A percentile compares a stretch with the other conserved stretches of the same genome.
These are phyloP conservation scores for Scalesia atractyloides DNA, from an alignment of 129 eudicot genomes.

Conservation along the genomic window DNA sequence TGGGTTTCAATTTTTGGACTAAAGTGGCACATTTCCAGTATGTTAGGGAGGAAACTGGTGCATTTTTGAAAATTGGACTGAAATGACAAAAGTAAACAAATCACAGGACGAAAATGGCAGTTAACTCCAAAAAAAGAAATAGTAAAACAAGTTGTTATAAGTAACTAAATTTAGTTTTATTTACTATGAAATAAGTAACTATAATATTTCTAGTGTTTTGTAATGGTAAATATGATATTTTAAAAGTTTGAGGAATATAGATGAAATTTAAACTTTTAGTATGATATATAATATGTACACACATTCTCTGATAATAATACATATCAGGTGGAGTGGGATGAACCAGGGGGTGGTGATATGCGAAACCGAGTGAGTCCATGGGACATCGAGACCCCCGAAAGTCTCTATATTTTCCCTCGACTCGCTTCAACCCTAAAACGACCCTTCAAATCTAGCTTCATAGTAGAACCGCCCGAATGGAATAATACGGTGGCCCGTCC, in stretches of 20 bases:
- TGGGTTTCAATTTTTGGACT: too few species aligned
- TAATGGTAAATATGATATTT: background rate
- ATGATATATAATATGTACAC: background rate
- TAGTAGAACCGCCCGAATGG: conserved; percentile 87
- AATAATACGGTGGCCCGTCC: conserved; percentile 62
- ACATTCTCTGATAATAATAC: background rate
- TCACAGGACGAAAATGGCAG: too few species aligned
- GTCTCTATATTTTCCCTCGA: conserved; percentile 91
- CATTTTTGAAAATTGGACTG: too few species aligned
- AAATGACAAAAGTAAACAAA: too few species aligned
- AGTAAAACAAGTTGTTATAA: too few species aligned
- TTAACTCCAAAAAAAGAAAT: too few species aligned
- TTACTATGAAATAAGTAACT: too few species aligned
- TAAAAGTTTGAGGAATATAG: background rate
- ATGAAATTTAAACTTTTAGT: background rate
- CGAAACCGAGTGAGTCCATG: conserved; percentile 87
- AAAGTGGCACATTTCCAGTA: too few species aligned
- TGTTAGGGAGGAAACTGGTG: too few species aligned
- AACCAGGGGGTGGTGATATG: conserved; percentile 86
- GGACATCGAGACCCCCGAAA: conserved; percentile 98
- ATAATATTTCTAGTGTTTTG: background rate
- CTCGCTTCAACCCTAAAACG: conserved; percentile 84
- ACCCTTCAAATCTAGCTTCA: conserved; percentile 69
- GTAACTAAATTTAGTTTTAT: too few species aligned
- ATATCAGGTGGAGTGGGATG: conserved; percentile 78